Percentiles rank a stretch among this genome's conserved stretches.
Conservation (phyloP, 139 green algal genomes). For the Chlorella sp. region DNA sequence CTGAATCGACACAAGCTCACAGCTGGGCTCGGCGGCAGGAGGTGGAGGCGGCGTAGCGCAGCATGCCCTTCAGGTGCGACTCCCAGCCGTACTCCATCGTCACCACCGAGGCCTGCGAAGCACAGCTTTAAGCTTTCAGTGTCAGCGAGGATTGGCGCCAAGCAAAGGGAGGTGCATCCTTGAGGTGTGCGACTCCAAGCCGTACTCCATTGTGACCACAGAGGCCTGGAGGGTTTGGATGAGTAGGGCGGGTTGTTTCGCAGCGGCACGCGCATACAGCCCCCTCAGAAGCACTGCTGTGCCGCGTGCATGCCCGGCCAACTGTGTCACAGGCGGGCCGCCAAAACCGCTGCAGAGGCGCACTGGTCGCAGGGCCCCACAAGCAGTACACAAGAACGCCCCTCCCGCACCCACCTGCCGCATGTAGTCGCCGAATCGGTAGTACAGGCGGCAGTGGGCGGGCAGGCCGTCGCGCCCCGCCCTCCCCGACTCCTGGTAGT, state of each 20-base stretch:
- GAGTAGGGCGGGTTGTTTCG: too few relatives aligned
- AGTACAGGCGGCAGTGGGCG: slow-evolving; percentile 71
- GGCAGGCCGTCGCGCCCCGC: slow-evolving; percentile 69
- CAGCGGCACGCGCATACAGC: too few relatives aligned
- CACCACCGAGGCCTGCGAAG: slow-evolving; percentile 60
- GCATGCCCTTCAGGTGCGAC: slow-evolving; percentile 57
- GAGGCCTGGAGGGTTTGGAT: too few relatives aligned
- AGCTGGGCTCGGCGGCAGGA: slow-evolving; percentile 54
- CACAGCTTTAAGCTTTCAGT: too few relatives aligned
- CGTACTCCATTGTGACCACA: too few relatives aligned
- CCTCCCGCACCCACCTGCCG: slow-evolving; percentile 30
- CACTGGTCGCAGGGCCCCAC: too few relatives aligned
- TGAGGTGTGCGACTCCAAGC: too few relatives aligned
- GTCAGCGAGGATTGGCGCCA: too few relatives aligned
- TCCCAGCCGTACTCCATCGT: slow-evolving; percentile 70
- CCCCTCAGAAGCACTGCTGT: too few relatives aligned
- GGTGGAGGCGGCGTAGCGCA: slow-evolving; percentile 52
- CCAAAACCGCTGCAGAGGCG: too few relatives aligned
- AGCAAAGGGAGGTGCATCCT: too few relatives aligned
- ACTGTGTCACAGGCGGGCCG: too few relatives aligned
- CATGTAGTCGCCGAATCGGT: slow-evolving; percentile 69
- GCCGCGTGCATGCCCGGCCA: background rate
- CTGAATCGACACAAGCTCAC: background rate
- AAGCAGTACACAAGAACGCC: background rate
- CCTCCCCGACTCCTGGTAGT: slow-evolving; percentile 75